phyloP scores from a whole-genome alignment of 1,139 yeast species.

The Maudiozyma humilis region DNA sequence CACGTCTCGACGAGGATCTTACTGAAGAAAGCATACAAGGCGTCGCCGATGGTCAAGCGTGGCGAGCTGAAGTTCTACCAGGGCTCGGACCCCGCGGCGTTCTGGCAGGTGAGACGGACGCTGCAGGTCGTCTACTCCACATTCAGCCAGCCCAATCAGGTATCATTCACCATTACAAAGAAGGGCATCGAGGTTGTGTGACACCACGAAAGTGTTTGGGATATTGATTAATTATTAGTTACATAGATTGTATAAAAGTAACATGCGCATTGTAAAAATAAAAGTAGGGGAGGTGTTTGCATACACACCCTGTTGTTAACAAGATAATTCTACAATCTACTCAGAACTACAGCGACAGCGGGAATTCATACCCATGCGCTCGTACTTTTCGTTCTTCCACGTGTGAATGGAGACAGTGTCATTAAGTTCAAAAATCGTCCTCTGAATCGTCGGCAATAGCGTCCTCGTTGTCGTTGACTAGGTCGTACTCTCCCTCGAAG shows the following conservation, averaged over 20 bases:
- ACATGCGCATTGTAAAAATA: no score
- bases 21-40: conserved; percentile 31
- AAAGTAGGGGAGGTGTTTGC: background rate
- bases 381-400: no score
- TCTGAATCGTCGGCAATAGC: conserved; percentile 32
- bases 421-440: conserved; percentile 13
- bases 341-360: background rate
- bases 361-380: no score
- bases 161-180: conserved; percentile 27
- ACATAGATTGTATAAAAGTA: background rate
- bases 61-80: conserved; percentile 23
- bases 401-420: no score
- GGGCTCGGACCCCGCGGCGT: conserved; percentile 21
- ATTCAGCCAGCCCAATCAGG: conserved; percentile 19
- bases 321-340: background rate
- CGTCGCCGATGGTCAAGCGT: conserved; percentile 26
- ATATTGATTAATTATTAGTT: background rate
- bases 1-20: conserved; percentile 36
- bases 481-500: conserved; percentile 42
- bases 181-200: conserved; percentile 25
- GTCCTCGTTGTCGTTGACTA: conserved; percentile 33
- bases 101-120: conserved; percentile 32
- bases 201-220: background rate
- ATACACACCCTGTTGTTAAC: background rate
- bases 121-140: conserved; percentile 37